Evolutionary conservation across 2,329 filamentous ascomycete species (phyloP).

Genomic region (Venturia pyrina): DNA sequence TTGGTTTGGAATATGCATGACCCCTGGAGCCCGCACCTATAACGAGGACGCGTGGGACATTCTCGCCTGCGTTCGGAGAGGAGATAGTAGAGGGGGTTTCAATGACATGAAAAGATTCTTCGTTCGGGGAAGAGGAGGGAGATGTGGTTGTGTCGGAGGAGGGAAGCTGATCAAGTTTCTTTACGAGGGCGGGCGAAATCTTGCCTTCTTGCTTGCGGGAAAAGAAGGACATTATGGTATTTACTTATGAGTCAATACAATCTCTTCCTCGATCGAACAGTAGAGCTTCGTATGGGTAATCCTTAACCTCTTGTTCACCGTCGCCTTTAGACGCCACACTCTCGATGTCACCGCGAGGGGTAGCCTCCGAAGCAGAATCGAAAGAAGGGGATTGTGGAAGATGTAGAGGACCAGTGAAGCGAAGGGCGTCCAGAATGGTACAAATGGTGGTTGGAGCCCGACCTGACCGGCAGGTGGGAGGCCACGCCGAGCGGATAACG

Average conservation of each 20-base stretch:
- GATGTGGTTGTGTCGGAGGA: background rate
- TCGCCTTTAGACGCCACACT: background rate
- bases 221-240: background rate
- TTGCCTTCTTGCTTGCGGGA: background rate
- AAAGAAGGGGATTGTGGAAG: background rate
- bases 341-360: background rate
- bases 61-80: background rate
- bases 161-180: conserved; percentile 5
- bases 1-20: conserved; percentile 23
- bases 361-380: background rate
- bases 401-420: background rate
- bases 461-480: background rate
- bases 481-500: background rate
- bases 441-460: too few species aligned
- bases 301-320: background rate
- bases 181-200: background rate
- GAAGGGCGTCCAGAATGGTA: background rate
- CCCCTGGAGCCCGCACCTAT: conserved; percentile 31
- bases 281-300: background rate
- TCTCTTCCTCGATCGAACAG: background rate
- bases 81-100: background rate
- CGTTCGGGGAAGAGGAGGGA: background rate
- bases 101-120: background rate
- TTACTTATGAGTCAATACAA: background rate
- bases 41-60: conserved; percentile 22